phyloP scores from a whole-genome alignment of 805 yeast genomes.

The Komagataella phaffii region DNA sequence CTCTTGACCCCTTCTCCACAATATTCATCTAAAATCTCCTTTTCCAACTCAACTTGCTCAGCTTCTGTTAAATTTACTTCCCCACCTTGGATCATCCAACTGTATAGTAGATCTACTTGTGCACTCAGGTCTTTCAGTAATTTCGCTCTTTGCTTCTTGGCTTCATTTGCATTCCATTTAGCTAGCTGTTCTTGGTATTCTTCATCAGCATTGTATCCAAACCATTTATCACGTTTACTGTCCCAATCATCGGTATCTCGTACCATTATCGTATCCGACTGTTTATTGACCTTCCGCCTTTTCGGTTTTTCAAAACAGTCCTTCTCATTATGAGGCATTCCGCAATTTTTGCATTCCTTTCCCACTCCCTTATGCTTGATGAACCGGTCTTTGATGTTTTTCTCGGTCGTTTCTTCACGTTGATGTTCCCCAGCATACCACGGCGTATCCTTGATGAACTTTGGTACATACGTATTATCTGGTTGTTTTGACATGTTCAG shows the following conservation, averaged over 20 bases:
- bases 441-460: slow-evolving; percentile 24
- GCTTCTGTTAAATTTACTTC: slow-evolving; percentile 3
- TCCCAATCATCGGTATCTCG: slow-evolving; percentile 39
- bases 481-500: background rate
- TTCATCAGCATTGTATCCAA: slow-evolving; percentile 47
- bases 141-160: slow-evolving; percentile 8
- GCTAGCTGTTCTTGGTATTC: slow-evolving; percentile 43
- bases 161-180: slow-evolving; percentile 28
- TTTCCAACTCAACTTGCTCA: background rate
- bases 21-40: background rate
- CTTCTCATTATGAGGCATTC: slow-evolving; percentile 31
- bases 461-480: slow-evolving; percentile 23
- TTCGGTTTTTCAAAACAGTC: slow-evolving; percentile 52
- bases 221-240: slow-evolving; percentile 70
- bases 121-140: slow-evolving; percentile 6
- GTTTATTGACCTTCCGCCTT: slow-evolving; percentile 16
- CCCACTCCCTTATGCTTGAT: slow-evolving; percentile 2
- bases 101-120: slow-evolving; percentile 1
- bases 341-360: slow-evolving; percentile 43
- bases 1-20: background rate
- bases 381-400: background rate
- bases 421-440: slow-evolving; percentile 19
- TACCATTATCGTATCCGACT: slow-evolving; percentile 8
- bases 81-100: slow-evolving; percentile 6
- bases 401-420: slow-evolving; percentile 1